Evolutionary conservation across 805 yeast species (phyloP).

Genomic region (Myxozyma melibiosi): DNA sequence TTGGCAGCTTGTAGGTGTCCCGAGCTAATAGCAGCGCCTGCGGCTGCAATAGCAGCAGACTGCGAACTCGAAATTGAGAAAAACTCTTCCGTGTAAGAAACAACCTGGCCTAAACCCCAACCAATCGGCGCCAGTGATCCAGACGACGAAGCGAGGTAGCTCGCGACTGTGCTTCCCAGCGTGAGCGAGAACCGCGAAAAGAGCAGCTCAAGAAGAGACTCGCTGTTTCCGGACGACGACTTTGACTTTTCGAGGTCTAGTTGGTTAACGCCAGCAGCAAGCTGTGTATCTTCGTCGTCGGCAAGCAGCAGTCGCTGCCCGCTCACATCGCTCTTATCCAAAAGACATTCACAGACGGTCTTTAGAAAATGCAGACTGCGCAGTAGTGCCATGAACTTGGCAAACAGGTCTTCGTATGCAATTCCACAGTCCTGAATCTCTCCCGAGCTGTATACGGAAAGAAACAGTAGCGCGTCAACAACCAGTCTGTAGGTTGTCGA

Average conservation of each 20-base stretch:
- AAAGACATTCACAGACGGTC: slow-evolving; percentile 3
- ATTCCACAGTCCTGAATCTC: slow-evolving; percentile 17
- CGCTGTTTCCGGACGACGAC: background rate
- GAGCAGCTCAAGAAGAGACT: slow-evolving; percentile 5
- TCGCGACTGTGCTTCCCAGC: slow-evolving; percentile 15
- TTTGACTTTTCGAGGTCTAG: slow-evolving; percentile 1
- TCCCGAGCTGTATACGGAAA: slow-evolving; percentile 22
- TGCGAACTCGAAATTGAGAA: slow-evolving; percentile 12
- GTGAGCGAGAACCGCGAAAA: slow-evolving; percentile 12
- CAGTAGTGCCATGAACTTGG: slow-evolving; percentile 6
- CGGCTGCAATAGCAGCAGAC: slow-evolving; percentile 13
- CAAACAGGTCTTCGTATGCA: slow-evolving; percentile 17
- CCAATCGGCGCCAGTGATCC: slow-evolving; percentile 5
- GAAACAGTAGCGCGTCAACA: slow-evolving; percentile 20
- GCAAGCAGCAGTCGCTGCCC: background rate
- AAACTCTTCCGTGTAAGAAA: slow-evolving; percentile 10
- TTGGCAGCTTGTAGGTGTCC: slow-evolving; percentile 1
- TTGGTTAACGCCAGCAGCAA: background rate
- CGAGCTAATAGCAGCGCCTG: slow-evolving; percentile 3
- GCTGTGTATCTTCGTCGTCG: background rate
- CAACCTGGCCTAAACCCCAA: slow-evolving; percentile 19
- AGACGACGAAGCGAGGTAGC: slow-evolving; percentile 5
- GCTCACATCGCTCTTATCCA: background rate
- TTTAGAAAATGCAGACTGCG: slow-evolving; percentile 11
- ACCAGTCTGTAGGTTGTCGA: slow-evolving; percentile 5